Conservation (phyloP, 2,329 filamentous ascomycete species). For the Cordyceps javanica region DNA sequence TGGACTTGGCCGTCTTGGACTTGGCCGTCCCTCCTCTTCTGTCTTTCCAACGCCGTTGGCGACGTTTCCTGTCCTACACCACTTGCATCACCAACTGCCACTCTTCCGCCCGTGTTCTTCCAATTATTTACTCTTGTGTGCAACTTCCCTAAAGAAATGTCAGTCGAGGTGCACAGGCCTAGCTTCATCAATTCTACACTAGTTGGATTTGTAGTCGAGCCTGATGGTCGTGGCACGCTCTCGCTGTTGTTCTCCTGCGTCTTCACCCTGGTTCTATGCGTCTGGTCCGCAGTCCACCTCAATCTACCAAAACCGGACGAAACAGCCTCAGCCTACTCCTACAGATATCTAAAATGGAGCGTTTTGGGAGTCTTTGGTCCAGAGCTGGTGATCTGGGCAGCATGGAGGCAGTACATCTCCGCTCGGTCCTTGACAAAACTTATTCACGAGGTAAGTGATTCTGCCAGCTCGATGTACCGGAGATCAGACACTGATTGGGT, state of each 20-base stretch:
- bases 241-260: slow-evolving; percentile 26
- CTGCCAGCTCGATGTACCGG: not conserved
- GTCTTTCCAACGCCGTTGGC: too few relatives aligned
- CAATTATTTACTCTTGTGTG: too few relatives aligned
- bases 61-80: too few relatives aligned
- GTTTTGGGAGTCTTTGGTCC: slow-evolving; percentile 25
- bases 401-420: slow-evolving; percentile 21
- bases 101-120: too few relatives aligned
- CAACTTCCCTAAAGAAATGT: too few relatives aligned
- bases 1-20: too few relatives aligned
- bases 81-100: too few relatives aligned
- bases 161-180: not conserved
- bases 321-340: slow-evolving; percentile 5
- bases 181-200: not conserved
- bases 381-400: slow-evolving; percentile 24
- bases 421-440: slow-evolving; percentile 10
- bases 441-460: slow-evolving; percentile 5
- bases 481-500: not conserved
- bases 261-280: slow-evolving; percentile 26
- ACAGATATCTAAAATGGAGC: slow-evolving; percentile 21
- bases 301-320: slow-evolving; percentile 22
- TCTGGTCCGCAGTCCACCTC: slow-evolving; percentile 29
- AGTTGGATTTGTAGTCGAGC: slow-evolving; percentile 13
- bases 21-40: too few relatives aligned
- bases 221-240: slow-evolving; percentile 24